Percentiles rank a stretch among this genome's conserved stretches.
Evolutionary conservation across 2,329 filamentous ascomycete genomes (phyloP).

Genomic region (Fusarium sp.): DNA sequence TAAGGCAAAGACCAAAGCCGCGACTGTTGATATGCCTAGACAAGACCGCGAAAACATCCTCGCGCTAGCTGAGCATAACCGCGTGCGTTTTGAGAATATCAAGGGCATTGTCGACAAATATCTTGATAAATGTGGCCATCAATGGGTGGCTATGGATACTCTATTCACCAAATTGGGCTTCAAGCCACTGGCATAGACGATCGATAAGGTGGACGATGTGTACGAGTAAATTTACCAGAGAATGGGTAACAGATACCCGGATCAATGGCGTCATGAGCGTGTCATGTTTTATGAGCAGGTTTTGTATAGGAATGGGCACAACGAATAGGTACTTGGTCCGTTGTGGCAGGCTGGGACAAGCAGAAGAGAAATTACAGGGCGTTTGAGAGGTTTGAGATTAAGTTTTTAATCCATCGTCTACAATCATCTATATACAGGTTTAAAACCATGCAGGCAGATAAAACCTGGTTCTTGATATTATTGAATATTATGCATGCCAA

Average conservation of each 20-base stretch:
- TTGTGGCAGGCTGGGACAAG: background rate
- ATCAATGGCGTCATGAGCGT: constrained; percentile 32
- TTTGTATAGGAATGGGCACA: constrained; percentile 10
- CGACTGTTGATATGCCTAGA: constrained; percentile 58
- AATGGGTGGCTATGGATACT: constrained; percentile 94
- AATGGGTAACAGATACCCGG: constrained; percentile 8
- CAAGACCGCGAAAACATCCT: constrained; percentile 74
- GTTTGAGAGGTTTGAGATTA: constrained; percentile 18
- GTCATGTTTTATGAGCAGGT: constrained; percentile 1
- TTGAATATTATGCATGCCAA: no score
- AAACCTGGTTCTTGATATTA: background rate
- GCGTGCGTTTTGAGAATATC: constrained; percentile 79
- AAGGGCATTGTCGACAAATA: constrained; percentile 84
- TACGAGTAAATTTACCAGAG: background rate
- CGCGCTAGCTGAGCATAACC: constrained; percentile 84
- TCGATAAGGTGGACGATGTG: background rate
- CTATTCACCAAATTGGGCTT: constrained; percentile 79
- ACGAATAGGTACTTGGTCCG: background rate
- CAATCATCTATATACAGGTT: background rate
- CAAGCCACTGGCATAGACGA: constrained; percentile 48
- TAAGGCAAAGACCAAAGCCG: constrained; percentile 71
- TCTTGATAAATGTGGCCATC: constrained; percentile 87
- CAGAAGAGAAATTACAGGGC: constrained; percentile 13
- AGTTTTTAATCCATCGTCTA: background rate
- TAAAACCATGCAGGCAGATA: background rate